These are phyloP conservation scores for Phytophthora brassicae DNA, from an alignment of 352 stramenopile genomes.

Conservation along the genomic window DNA sequence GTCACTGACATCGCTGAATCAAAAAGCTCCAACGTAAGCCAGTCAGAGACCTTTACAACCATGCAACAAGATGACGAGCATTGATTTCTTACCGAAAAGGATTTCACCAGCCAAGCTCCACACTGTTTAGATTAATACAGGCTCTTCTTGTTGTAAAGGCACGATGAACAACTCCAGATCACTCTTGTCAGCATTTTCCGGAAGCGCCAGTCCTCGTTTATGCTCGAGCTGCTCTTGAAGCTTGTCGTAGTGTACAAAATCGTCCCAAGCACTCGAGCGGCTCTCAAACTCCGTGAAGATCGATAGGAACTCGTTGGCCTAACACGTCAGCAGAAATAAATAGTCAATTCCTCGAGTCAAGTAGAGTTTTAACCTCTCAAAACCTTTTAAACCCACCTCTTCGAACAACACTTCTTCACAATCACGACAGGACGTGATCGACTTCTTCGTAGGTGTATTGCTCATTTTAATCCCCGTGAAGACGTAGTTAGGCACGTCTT, in stretches of 20 bases:
- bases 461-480: conserved; percentile 78
- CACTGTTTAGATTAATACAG: neutral
- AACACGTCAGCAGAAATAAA: neutral
- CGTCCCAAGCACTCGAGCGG: conserved; percentile 72
- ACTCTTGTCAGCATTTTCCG: conserved; percentile 12
- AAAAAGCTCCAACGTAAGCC: conserved; percentile 9
- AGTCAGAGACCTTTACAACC: conserved; percentile 3
- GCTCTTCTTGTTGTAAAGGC: conserved; percentile 19
- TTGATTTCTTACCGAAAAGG: neutral
- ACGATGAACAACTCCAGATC: conserved; percentile 25
- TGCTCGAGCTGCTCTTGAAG: conserved; percentile 52
- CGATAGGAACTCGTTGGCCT: conserved; percentile 72
- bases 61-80: conserved; percentile 2
- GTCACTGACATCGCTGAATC: neutral
- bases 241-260: conserved; percentile 68
- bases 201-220: conserved; percentile 46
- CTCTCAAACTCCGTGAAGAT: conserved; percentile 58
- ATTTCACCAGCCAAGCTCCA: neutral
- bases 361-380: neutral
- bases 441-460: conserved; percentile 80
- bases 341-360: conserved; percentile 4
- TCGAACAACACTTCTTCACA: conserved; percentile 79
- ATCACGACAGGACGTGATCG: conserved; percentile 74
- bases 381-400: conserved; percentile 42
- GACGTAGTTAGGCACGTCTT: conserved; percentile 83